Percentiles rank a stretch among this genome's conserved stretches.
These are phyloP conservation scores for Solanum hybrid DNA, from an alignment of 305 asterid species.

Conservation along the genomic window DNA sequence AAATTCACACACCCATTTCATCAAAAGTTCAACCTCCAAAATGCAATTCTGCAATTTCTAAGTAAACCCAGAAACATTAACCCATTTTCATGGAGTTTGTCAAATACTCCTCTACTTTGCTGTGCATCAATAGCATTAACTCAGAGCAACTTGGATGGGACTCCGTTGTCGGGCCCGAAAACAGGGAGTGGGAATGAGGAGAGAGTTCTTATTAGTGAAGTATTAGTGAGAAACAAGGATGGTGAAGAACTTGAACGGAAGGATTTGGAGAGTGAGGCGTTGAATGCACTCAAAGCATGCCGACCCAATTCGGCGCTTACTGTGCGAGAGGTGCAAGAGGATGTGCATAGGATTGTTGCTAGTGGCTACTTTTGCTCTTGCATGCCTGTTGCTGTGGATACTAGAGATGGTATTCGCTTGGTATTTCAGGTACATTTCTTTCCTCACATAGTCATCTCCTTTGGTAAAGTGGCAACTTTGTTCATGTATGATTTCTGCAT, in stretches of 20 bases:
- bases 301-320: constrained; percentile 82
- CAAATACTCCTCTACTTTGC: constrained; percentile 40
- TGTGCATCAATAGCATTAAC: constrained; percentile 49
- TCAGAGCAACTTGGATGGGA: constrained; percentile 5
- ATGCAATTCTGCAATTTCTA: constrained; percentile 31
- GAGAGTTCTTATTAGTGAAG: constrained; percentile 85
- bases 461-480: neutral
- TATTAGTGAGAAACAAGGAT: constrained; percentile 71
- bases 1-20: constrained; percentile 21
- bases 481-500: neutral
- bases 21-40: constrained; percentile 22
- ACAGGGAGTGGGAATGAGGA: constrained; percentile 44
- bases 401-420: constrained; percentile 86
- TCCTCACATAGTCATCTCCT: neutral
- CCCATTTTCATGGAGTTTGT: constrained; percentile 13
- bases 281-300: constrained; percentile 75
- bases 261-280: constrained; percentile 79
- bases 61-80: neutral
- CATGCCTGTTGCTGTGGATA: constrained; percentile 91
- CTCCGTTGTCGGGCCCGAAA: constrained; percentile 25
- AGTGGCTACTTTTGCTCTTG: constrained; percentile 90
- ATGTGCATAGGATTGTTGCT: constrained; percentile 77
- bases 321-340: constrained; percentile 87
- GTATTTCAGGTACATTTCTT: constrained; percentile 58
- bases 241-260: constrained; percentile 88